Conservation (phyloP, 2,329 filamentous ascomycete genomes). For the Didymella sp. region DNA sequence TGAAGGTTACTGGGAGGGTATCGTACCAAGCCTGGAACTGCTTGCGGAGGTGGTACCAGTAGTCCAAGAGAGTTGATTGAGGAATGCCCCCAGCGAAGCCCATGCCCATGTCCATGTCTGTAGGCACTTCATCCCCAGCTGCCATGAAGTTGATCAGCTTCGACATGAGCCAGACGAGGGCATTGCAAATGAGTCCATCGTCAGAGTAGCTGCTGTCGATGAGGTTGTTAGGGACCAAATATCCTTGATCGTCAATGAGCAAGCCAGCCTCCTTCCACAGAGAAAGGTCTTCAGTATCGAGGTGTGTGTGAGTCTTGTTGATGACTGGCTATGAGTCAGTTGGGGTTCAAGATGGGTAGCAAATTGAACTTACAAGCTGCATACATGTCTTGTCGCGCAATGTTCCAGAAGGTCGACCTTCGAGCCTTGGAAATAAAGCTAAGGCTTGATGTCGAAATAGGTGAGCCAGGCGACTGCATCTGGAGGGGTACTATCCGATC, state of each 20-base stretch:
- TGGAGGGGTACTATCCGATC: slow-evolving; percentile 57
- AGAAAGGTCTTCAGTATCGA: slow-evolving; percentile 67
- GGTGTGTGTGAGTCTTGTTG: slow-evolving; percentile 65
- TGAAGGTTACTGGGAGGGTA: slow-evolving; percentile 66
- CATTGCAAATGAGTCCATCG: slow-evolving; percentile 68
- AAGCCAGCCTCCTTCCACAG: slow-evolving; percentile 71
- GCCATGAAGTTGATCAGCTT: slow-evolving; percentile 72
- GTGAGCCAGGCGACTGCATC: slow-evolving; percentile 49
- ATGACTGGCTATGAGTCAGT: slow-evolving; percentile 53
- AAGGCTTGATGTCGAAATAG: slow-evolving; percentile 33
- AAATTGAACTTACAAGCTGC: slow-evolving; percentile 61
- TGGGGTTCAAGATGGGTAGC: background rate
- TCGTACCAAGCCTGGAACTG: slow-evolving; percentile 67
- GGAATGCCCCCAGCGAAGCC: slow-evolving; percentile 53
- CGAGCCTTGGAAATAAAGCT: slow-evolving; percentile 60
- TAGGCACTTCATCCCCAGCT: slow-evolving; percentile 59
- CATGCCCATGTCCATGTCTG: slow-evolving; percentile 46
- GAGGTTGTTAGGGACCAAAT: slow-evolving; percentile 56
- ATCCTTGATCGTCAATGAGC: slow-evolving; percentile 62
- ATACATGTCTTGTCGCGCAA: slow-evolving; percentile 70
- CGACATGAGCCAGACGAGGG: slow-evolving; percentile 69
- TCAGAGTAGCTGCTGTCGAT: slow-evolving; percentile 51
- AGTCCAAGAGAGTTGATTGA: slow-evolving; percentile 58
- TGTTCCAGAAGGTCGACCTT: slow-evolving; percentile 70
- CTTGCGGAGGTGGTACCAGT: slow-evolving; percentile 62